Evolutionary conservation across 1,139 yeast genomes (phyloP).

Genomic region (Zygoascus sp.): DNA sequence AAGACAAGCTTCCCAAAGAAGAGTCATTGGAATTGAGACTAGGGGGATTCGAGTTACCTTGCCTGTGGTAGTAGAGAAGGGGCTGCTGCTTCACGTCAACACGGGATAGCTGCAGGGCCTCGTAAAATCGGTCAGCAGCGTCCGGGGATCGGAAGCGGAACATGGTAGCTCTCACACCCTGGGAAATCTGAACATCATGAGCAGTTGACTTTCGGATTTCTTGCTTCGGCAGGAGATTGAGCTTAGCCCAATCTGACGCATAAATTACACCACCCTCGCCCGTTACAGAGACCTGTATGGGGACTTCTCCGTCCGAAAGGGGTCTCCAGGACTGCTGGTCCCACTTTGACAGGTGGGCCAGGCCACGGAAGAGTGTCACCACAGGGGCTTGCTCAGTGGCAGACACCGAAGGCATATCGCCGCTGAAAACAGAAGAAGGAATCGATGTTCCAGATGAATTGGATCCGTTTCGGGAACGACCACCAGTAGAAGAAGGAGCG

Average conservation of each 20-base stretch:
- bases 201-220: constrained; percentile 27
- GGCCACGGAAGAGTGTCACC: constrained; percentile 20
- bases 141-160: constrained; percentile 27
- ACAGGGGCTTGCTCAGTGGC: constrained; percentile 4
- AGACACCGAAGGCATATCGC: not conserved
- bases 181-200: constrained; percentile 31
- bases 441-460: not conserved
- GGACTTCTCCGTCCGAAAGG: constrained; percentile 16
- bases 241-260: constrained; percentile 14
- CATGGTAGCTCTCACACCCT: constrained; percentile 27
- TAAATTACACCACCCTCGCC: constrained; percentile 25
- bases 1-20: constrained; percentile 24
- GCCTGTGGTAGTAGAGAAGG: constrained; percentile 17
- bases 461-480: not conserved
- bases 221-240: constrained; percentile 19
- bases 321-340: constrained; percentile 21
- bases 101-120: constrained; percentile 24
- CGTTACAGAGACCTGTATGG: constrained; percentile 21
- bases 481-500: not conserved
- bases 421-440: constrained; percentile 1
- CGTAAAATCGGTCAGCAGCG: constrained; percentile 28
- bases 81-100: constrained; percentile 27
- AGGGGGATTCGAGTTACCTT: constrained; percentile 19
- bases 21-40: constrained; percentile 26
- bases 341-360: constrained; percentile 24